Conservation (phyloP, 176 grass and related monocot species). For the Typha latifolia region DNA sequence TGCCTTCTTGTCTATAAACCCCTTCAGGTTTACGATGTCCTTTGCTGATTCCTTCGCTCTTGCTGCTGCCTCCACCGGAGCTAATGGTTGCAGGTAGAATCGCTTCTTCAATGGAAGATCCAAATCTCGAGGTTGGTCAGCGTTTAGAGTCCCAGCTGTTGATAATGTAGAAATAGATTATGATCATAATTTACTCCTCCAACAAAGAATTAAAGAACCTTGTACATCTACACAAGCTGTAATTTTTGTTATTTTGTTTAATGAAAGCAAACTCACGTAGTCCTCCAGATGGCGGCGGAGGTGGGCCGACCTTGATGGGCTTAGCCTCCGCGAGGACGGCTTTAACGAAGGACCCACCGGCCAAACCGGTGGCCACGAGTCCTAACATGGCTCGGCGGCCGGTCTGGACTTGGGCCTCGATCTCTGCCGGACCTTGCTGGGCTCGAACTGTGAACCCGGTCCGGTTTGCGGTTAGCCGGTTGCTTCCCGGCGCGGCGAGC, state of each 20-base stretch:
- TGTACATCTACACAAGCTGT: not conserved
- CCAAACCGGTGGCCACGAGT: conserved; percentile 55
- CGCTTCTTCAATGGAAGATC: conserved; percentile 45
- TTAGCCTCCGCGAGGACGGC: conserved; percentile 32
- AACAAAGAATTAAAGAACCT: not conserved
- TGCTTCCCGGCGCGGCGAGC: not conserved
- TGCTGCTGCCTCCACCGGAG: conserved; percentile 39
- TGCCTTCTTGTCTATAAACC: conserved; percentile 72
- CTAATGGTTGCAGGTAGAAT: conserved; percentile 69
- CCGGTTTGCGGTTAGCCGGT: conserved; percentile 1
- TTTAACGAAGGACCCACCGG: conserved; percentile 42
- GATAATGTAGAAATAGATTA: not conserved
- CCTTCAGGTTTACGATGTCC: conserved; percentile 59
- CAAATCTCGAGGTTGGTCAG: conserved; percentile 66
- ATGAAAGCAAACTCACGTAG: conserved; percentile 46
- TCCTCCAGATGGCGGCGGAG: conserved; percentile 65
- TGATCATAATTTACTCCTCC: no score
- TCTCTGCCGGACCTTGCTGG: conserved; percentile 28
- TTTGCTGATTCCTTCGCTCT: conserved; percentile 76
- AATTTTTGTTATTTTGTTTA: not conserved
- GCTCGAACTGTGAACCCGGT: conserved; percentile 38
- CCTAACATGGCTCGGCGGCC: conserved; percentile 62
- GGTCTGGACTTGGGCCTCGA: conserved; percentile 29
- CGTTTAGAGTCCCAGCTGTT: conserved; percentile 63
- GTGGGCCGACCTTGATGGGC: conserved; percentile 39